A percentile compares a stretch with the other conserved stretches of the same genome.
phyloP scores from a whole-genome alignment of 331 rosid species.

The Arachis monticola region DNA sequence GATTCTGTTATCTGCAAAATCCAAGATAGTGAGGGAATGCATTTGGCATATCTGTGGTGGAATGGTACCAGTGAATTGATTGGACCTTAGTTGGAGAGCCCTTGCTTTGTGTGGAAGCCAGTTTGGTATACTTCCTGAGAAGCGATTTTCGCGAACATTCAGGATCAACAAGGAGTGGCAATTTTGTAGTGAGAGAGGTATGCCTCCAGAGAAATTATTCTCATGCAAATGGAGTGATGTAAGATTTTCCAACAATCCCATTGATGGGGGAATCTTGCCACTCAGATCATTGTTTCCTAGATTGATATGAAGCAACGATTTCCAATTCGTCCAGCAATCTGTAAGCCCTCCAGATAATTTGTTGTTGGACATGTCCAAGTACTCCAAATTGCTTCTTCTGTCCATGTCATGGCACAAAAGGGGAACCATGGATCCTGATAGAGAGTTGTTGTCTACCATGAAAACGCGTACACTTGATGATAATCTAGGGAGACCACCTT shows the following conservation, averaged over 20 bases:
- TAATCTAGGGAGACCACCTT: too few species aligned
- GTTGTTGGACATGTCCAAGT: too few species aligned
- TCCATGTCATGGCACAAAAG: neutral
- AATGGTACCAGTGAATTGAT: neutral
- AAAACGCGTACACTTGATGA: neutral
- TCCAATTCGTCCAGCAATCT: neutral
- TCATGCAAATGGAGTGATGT: neutral
- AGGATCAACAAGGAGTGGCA: neutral
- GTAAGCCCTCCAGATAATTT: neutral
- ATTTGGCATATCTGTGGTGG: conserved; percentile 16
- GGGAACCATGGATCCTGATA: neutral
- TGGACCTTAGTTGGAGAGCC: conserved; percentile 5
- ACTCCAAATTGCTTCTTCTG: neutral
- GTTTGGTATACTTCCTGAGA: conserved; percentile 8
- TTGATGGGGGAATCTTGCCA: neutral
- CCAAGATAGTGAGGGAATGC: neutral
- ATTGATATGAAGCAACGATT: neutral
- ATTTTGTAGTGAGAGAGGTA: neutral
- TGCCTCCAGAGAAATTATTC: neutral
- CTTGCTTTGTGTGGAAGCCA: neutral
- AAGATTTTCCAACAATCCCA: neutral
- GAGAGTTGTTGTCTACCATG: neutral
- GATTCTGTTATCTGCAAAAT: neutral
- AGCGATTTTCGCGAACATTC: neutral
- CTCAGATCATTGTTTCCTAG: neutral